Conservation (phyloP, 108 stramenopile species). For the Nitzschia putrida region DNA sequence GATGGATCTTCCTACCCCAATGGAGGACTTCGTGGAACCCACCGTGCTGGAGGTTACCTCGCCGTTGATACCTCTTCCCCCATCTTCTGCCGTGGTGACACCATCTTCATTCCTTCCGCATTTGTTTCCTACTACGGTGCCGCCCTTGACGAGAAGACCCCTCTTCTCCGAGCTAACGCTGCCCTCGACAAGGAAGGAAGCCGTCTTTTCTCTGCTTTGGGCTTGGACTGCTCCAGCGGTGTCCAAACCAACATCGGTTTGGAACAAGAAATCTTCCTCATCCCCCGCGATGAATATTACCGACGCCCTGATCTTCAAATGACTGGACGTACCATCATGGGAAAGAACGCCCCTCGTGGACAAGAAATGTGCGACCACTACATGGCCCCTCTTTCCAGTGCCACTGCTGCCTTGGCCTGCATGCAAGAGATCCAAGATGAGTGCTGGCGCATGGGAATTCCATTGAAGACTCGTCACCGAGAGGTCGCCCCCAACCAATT, state of each 20-base stretch:
- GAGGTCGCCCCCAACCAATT: slow-evolving; percentile 97
- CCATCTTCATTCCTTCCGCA: slow-evolving; percentile 90
- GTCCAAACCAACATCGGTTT: slow-evolving; percentile 90
- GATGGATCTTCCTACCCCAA: slow-evolving; percentile 95
- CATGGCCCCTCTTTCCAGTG: slow-evolving; percentile 84
- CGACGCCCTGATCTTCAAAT: slow-evolving; percentile 90
- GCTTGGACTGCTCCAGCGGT: slow-evolving; percentile 65
- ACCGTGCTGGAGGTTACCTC: slow-evolving; percentile 90
- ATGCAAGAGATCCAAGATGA: slow-evolving; percentile 95
- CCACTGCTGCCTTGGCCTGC: slow-evolving; percentile 84
- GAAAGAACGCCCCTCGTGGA: slow-evolving; percentile 89
- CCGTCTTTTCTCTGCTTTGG: slow-evolving; percentile 77
- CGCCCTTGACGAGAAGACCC: slow-evolving; percentile 97
- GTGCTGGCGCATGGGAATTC: slow-evolving; percentile 87
- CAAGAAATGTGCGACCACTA: slow-evolving; percentile 96
- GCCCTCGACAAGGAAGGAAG: slow-evolving; percentile 84
- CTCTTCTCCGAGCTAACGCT: slow-evolving; percentile 86
- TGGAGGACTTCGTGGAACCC: slow-evolving; percentile 94
- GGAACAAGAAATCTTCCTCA: slow-evolving; percentile 96
- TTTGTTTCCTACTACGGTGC: slow-evolving; percentile 92
- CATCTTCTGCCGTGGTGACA: slow-evolving; percentile 91
- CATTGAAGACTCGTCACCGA: slow-evolving; percentile 91
- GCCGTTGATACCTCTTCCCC: slow-evolving; percentile 88
- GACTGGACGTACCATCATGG: slow-evolving; percentile 92
- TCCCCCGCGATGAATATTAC: slow-evolving; percentile 91